These are phyloP conservation scores for Verruconis gallopava DNA, from an alignment of 2,329 filamentous ascomycete species.

Conservation along the genomic window DNA sequence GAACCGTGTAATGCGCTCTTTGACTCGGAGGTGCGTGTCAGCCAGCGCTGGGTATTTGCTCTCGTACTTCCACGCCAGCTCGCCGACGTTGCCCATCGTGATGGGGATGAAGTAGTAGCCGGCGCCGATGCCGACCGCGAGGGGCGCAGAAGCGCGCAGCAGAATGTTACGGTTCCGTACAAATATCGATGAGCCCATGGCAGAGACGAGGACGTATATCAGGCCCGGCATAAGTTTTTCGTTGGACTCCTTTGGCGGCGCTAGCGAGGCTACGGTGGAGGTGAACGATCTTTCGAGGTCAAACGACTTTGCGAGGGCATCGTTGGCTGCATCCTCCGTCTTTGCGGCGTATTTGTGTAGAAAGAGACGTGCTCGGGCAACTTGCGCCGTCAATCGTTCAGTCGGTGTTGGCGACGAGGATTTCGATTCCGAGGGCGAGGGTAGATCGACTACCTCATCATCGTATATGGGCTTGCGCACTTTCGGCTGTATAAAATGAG, in stretches of 20 bases:
- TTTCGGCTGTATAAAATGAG: neutral
- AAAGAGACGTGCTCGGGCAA: constrained; percentile 67
- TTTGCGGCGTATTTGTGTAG: constrained; percentile 62
- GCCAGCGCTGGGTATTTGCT: constrained; percentile 72
- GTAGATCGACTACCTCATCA: constrained; percentile 29
- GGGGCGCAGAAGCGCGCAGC: constrained; percentile 61
- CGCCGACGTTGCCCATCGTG: constrained; percentile 78
- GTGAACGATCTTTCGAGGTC: constrained; percentile 82
- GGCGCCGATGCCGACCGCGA: constrained; percentile 68
- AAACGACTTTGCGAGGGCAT: constrained; percentile 66
- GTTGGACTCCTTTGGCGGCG: constrained; percentile 70
- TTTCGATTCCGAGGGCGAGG: constrained; percentile 13
- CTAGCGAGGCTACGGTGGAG: constrained; percentile 74
- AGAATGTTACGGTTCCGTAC: constrained; percentile 77
- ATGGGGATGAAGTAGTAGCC: constrained; percentile 77
- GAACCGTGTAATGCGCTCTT: constrained; percentile 55
- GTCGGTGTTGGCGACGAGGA: constrained; percentile 58
- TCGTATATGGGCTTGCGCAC: constrained; percentile 64
- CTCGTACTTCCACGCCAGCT: constrained; percentile 87
- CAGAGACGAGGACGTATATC: constrained; percentile 84
- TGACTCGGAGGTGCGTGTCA: constrained; percentile 62
- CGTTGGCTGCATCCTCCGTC: constrained; percentile 74
- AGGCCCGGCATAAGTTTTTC: constrained; percentile 82
- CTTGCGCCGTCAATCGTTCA: constrained; percentile 72
- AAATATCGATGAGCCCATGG: constrained; percentile 90